phyloP scores from a whole-genome alignment of 2,329 filamentous ascomycete genomes.

The Botrytis medusae region DNA sequence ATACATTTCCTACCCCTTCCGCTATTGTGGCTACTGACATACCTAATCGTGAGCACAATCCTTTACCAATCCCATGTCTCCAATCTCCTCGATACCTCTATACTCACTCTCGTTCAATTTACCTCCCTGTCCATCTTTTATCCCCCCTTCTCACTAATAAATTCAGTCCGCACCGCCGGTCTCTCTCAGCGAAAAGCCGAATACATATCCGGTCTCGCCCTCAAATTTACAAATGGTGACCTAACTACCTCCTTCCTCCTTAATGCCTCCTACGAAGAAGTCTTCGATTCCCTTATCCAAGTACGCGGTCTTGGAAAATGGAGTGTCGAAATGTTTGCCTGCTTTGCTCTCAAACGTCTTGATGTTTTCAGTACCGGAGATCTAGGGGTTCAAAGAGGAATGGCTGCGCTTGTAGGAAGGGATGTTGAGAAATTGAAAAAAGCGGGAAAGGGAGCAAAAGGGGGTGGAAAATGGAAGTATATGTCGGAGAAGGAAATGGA shows the following conservation, averaged over 20 bases:
- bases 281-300: conserved; percentile 77
- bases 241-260: conserved; percentile 74
- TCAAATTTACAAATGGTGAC: conserved; percentile 75
- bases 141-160: conserved; percentile 65
- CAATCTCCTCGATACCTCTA: background rate
- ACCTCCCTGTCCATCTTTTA: conserved; percentile 71
- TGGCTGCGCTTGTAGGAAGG: conserved; percentile 81
- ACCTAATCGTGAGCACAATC: conserved; percentile 38
- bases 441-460: conserved; percentile 53
- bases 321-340: conserved; percentile 98
- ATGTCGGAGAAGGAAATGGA: conserved; percentile 94
- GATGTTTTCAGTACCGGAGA: conserved; percentile 94
- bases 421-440: conserved; percentile 82
- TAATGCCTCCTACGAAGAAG: conserved; percentile 78
- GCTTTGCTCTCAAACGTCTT: conserved; percentile 89
- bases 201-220: conserved; percentile 83
- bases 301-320: conserved; percentile 85
- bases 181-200: conserved; percentile 94
- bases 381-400: conserved; percentile 88
- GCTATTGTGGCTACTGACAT: conserved; percentile 66
- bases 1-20: conserved; percentile 71
- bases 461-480: conserved; percentile 87
- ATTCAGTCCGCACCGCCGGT: conserved; percentile 76
- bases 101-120: background rate
- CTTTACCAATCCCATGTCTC: background rate